These are phyloP conservation scores for Penicillium coffeae DNA, from an alignment of 495 filamentous ascomycete species.

Conservation along the genomic window DNA sequence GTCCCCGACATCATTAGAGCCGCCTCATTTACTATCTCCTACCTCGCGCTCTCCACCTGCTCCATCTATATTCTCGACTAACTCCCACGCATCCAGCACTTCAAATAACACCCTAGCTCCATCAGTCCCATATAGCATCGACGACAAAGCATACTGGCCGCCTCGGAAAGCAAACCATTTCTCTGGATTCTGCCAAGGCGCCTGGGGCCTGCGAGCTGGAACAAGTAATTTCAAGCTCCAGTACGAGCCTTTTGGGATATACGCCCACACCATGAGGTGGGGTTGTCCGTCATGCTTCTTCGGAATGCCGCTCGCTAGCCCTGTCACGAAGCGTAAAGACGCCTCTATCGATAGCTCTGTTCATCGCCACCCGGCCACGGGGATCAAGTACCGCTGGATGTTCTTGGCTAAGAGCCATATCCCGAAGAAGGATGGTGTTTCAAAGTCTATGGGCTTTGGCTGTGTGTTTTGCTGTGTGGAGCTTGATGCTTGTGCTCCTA, in stretches of 20 bases:
- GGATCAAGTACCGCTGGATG: conserved; percentile 45
- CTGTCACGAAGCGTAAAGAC: not conserved
- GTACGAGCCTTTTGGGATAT: conserved; percentile 32
- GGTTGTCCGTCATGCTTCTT: conserved; percentile 44
- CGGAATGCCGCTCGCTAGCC: conserved; percentile 28
- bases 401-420: conserved; percentile 51
- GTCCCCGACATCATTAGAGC: not conserved
- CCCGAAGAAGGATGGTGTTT: conserved; percentile 18
- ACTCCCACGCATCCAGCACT: not conserved
- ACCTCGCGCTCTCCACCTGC: not conserved
- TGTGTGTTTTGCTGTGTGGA: conserved; percentile 48
- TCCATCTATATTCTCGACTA: not conserved
- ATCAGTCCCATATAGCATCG: not conserved
- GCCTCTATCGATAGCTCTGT: conserved; percentile 26
- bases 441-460: conserved; percentile 28
- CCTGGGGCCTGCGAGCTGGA: conserved; percentile 42
- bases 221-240: conserved; percentile 32
- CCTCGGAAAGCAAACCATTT: conserved; percentile 41
- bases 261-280: conserved; percentile 30
- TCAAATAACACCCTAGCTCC: not conserved
- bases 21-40: not conserved
- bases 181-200: conserved; percentile 51
- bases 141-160: conserved; percentile 13
- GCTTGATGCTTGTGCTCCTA: conserved; percentile 25
- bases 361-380: conserved; percentile 21